Percentiles rank a stretch among this genome's conserved stretches.
phyloP scores from a whole-genome alignment of 1,139 yeast species.

The Sugiyamaella neomexicana region DNA sequence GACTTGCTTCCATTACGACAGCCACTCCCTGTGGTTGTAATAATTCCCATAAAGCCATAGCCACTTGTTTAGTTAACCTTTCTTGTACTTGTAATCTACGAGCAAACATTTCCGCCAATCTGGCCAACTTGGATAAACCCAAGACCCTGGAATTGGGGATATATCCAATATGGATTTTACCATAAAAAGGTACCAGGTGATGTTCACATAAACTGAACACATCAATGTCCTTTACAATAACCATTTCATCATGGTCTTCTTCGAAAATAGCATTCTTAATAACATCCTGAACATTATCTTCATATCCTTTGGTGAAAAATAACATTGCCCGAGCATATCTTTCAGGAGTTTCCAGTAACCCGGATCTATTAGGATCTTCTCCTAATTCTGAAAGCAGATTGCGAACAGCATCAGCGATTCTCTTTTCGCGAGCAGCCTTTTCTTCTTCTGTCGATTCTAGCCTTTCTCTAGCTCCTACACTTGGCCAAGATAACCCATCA shows the following conservation, averaged over 20 bases:
- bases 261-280: conserved; percentile 94
- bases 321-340: conserved; percentile 96
- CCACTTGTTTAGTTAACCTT: conserved; percentile 92
- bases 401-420: conserved; percentile 84
- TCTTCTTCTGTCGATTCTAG: conserved; percentile 66
- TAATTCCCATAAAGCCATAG: conserved; percentile 90
- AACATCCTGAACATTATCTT: conserved; percentile 77
- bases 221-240: conserved; percentile 91
- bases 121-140: conserved; percentile 88
- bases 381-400: conserved; percentile 84
- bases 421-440: conserved; percentile 57
- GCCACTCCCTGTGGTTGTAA: conserved; percentile 96
- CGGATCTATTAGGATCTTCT: conserved; percentile 87
- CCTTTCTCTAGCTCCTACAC: conserved; percentile 77
- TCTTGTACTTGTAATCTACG: conserved; percentile 97
- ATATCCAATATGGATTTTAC: conserved; percentile 94
- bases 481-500: conserved; percentile 95
- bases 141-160: conserved; percentile 94
- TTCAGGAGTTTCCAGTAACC: conserved; percentile 90
- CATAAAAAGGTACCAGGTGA: conserved; percentile 94
- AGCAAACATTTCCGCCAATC: conserved; percentile 95
- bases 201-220: conserved; percentile 93
- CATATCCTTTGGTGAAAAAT: conserved; percentile 93
- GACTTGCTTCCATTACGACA: conserved; percentile 95
- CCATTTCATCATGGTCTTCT: conserved; percentile 99